Conservation (phyloP, 2,329 filamentous ascomycete species). For the Verruconis gallopava region DNA sequence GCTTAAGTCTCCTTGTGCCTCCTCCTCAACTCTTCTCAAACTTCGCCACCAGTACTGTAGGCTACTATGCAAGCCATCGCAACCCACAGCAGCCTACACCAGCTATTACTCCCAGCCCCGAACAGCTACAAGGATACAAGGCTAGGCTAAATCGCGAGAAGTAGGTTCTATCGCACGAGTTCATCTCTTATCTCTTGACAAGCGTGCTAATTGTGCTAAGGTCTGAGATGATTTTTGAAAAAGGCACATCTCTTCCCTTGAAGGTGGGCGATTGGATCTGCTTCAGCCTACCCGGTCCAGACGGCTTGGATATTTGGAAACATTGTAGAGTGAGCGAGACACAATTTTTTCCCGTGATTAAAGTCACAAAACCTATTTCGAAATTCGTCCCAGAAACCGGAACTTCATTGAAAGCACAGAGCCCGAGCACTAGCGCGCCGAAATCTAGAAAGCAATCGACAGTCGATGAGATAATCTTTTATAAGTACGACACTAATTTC, state of each 20-base stretch:
- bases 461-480: neutral
- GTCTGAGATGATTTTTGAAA: slow-evolving; percentile 32
- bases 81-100: neutral
- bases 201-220: no score
- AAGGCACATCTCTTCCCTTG: slow-evolving; percentile 22
- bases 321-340: slow-evolving; percentile 20
- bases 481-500: slow-evolving; percentile 41
- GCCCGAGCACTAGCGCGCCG: neutral
- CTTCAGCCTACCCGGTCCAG: slow-evolving; percentile 18
- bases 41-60: neutral
- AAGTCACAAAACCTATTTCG: slow-evolving; percentile 16
- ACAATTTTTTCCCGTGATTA: slow-evolving; percentile 4
- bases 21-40: neutral
- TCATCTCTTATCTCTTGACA: no score
- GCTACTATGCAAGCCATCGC: neutral
- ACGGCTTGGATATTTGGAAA: slow-evolving; percentile 11
- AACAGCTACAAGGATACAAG: slow-evolving; percentile 2
- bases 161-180: no score
- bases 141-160: slow-evolving; percentile 22
- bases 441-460: neutral
- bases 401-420: neutral
- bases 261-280: slow-evolving; percentile 41
- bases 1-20: slow-evolving; percentile 9
- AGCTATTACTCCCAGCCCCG: slow-evolving; percentile 4
- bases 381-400: neutral